Base-by-base conservation (phyloP, 495 filamentous ascomycete genomes). In the Aspergillus mulundensis region DNA sequence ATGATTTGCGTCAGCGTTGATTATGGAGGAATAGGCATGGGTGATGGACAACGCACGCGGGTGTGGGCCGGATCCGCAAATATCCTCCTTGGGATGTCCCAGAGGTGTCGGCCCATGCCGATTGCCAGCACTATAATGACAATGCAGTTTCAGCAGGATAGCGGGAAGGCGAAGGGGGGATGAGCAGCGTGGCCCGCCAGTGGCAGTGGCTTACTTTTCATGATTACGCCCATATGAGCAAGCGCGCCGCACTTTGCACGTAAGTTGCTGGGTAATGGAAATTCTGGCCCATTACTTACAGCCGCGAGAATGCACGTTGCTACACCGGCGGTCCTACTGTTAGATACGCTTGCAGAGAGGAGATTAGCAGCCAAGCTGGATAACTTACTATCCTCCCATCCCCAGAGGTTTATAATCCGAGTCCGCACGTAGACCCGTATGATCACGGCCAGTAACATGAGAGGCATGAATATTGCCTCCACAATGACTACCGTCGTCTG, bases 371-470 rank as follows among this genome's bases (percentile, higher is more conserved):
- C n/a, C n/a, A n/a, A n/a, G n/a, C n/a, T n/a, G n/a, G n/a, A n/a
- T n/a, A 15, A 53, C 50, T 43, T 28, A 54, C 24, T 54, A n/a
- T 54, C 52, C 24, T 54, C 52, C 3, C n/a, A 23, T 5, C 52
- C 52, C 52, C 40, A 54, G 25, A 54, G 0, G 12, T 46, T 54
- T 0, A 46, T 24, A 18, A 54, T 38, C 2, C 52, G 16, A 1
- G 40, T 39, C 6, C 52, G 52, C 8, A 46, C 52, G 7, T 23
- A 54, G 5, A 54, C 30, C 28, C 52, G 18, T 5, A 28, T 23
- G 15, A 23, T 14, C 8, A 54, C 52, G 8, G 30, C 41, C 25
- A 54, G 7, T 0, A 54, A 39, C 52, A 46, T 38, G 5, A 54
- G 52, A 20, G 44, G 21, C n/a, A 46, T 5, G 19, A 54, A 54